Base-by-base conservation (phyloP, 75 land plant species). In the Picea sitchensis region DNA sequence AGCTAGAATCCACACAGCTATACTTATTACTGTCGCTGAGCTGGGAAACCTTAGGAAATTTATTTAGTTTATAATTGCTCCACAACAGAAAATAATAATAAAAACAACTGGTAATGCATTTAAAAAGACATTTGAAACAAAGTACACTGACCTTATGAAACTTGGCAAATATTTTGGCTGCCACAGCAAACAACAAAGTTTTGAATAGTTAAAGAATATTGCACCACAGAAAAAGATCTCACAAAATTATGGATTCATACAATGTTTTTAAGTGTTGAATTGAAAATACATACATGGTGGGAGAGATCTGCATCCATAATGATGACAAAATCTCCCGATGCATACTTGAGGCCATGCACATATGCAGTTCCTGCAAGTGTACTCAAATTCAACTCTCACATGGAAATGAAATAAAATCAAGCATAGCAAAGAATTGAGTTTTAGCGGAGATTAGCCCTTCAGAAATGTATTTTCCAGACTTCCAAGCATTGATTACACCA, bases 281-380 rank as follows among this genome's bases (percentile, higher is more conserved):
- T 18, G 5, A 15, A 11, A 7, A 63, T 36, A 78, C 93, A 82
- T 85, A 96, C 99, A 90, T 96, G 98, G 75, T 96, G 99, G 21
- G 99, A 96, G 41, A 96, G 83, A 87, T 96, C 99, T 69, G 98
- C 99, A 86, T 96, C 99, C 98, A 96, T 92, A 32, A 96, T 94
- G 3, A 96, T 81, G 69, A 96, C 86, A 82, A 89, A 96, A 63
- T 92, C 94, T 2, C 99, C 99, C 44, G 98, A 91, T 11, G 98
- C 99, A 92, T 94, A 82, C 84, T 91, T 94, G 59, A 96, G 81
- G 36, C 99, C 99, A 86, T 96, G 99, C 75, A 77, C 58, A 77
- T 96, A 96, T 77, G 99, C 99, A 64, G 99, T 96, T 63, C 99
- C 99, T 96, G 84, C 68, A 74, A 88, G 26, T n/a, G n/a, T 44